Conservation (phyloP, 768 basidiomycete genomes). For the Agaricus subrufescens region DNA sequence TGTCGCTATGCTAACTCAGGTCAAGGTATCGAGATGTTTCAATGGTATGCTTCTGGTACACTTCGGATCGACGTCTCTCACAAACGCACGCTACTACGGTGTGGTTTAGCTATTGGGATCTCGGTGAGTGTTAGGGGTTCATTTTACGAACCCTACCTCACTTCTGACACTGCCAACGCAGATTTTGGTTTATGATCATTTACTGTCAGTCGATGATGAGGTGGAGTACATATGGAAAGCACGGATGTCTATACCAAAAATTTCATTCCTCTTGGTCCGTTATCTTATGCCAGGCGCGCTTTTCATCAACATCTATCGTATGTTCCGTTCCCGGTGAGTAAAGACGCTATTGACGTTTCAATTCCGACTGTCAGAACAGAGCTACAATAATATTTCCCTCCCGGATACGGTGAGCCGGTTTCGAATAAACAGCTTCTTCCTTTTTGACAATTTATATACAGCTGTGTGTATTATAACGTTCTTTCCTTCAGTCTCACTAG, state of each 20-base stretch:
- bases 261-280: constrained; percentile 2
- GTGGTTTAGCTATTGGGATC: constrained; percentile 1
- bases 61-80: neutral
- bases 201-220: constrained; percentile 2
- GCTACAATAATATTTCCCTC: neutral
- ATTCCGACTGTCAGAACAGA: neutral
- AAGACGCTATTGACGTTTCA: neutral
- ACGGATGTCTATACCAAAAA: neutral
- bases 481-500: neutral
- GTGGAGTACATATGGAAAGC: constrained; percentile 7
- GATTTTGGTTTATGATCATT: constrained; percentile 2
- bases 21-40: neutral
- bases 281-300: neutral
- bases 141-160: neutral
- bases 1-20: neutral
- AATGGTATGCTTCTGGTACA: neutral
- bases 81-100: too few relatives aligned
- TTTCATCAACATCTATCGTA: constrained; percentile 5
- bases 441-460: neutral
- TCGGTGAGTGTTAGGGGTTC: neutral
- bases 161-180: neutral
- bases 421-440: neutral
- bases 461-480: neutral
- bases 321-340: neutral
- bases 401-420: neutral